Conservation (phyloP, 768 basidiomycete genomes). For the Lactarius vividus region DNA sequence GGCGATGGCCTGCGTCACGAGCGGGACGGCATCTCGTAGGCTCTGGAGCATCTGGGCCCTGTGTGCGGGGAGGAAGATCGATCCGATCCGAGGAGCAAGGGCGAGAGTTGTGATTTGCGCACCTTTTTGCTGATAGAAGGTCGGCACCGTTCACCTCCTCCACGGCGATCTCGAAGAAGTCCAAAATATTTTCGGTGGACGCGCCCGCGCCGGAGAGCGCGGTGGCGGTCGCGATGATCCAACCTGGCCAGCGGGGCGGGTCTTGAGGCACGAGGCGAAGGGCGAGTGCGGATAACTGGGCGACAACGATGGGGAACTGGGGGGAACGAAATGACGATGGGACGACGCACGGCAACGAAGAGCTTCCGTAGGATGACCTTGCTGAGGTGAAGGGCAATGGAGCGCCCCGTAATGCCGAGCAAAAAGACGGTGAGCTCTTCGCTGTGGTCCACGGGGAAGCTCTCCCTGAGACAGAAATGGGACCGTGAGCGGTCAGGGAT, state of each 20-base stretch:
- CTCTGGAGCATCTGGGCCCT: slow-evolving; percentile 66
- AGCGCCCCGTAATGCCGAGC: slow-evolving; percentile 65
- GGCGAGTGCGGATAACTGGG: slow-evolving; percentile 48
- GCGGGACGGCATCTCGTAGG: slow-evolving; percentile 61
- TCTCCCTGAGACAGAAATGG: slow-evolving; percentile 54
- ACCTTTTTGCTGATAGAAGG: slow-evolving; percentile 71
- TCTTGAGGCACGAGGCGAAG: slow-evolving; percentile 62
- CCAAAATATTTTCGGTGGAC: slow-evolving; percentile 57
- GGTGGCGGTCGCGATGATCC: slow-evolving; percentile 65
- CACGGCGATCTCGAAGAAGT: slow-evolving; percentile 79
- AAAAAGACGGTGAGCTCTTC: slow-evolving; percentile 61
- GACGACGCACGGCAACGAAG: slow-evolving; percentile 72
- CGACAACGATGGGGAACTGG: slow-evolving; percentile 5
- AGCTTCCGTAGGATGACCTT: slow-evolving; percentile 82
- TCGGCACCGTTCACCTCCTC: slow-evolving; percentile 80
- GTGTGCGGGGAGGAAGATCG: slow-evolving; percentile 8
- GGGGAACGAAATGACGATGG: background rate
- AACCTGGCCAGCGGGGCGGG: slow-evolving; percentile 67
- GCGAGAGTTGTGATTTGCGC: slow-evolving; percentile 32
- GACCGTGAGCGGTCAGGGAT: background rate
- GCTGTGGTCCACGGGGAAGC: slow-evolving; percentile 62
- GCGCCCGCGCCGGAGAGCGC: slow-evolving; percentile 60
- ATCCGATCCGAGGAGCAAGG: background rate
- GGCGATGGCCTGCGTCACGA: slow-evolving; percentile 68
- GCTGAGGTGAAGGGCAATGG: slow-evolving; percentile 54